phyloP scores from a whole-genome alignment of 495 filamentous ascomycete genomes.

The Alectoria sarmentosa region DNA sequence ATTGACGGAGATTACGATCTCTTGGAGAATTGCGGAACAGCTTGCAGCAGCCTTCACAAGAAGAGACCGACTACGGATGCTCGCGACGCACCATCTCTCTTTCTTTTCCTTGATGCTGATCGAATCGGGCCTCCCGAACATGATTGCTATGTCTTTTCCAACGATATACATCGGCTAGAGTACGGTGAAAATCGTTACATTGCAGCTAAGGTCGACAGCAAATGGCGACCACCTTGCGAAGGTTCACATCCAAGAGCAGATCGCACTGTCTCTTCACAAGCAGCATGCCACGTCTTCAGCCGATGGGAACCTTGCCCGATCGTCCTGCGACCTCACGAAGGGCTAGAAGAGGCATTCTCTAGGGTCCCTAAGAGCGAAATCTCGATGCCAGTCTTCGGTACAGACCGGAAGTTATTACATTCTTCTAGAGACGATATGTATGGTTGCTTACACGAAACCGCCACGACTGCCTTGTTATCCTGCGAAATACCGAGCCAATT shows the following conservation, averaged over 20 bases:
- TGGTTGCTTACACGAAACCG: conserved; percentile 12
- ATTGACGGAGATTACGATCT: conserved; percentile 51
- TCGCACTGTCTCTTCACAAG: not conserved
- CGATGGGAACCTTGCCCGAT: conserved; percentile 25
- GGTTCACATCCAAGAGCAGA: not conserved
- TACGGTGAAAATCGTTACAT: conserved; percentile 46
- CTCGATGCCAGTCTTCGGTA: not conserved
- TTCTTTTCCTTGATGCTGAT: conserved; percentile 59
- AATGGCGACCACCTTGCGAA: conserved; percentile 17
- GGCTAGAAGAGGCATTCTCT: not conserved
- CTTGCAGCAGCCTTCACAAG: conserved; percentile 51
- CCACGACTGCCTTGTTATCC: conserved; percentile 26
- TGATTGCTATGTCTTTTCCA: conserved; percentile 62
- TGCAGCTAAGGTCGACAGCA: conserved; percentile 35
- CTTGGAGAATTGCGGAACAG: conserved; percentile 59
- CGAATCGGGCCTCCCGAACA: conserved; percentile 37
- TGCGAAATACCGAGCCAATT: conserved; percentile 25
- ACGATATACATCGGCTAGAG: conserved; percentile 43
- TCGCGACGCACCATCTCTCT: conserved; percentile 35
- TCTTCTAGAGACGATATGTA: conserved; percentile 2
- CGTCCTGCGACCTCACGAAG: not conserved
- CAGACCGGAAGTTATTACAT: not conserved
- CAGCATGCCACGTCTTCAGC: conserved; percentile 21
- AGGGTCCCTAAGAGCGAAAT: not conserved
- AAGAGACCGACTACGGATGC: conserved; percentile 14